Conservation (phyloP, 306 rosid genomes). For the Trifolium dubium region DNA sequence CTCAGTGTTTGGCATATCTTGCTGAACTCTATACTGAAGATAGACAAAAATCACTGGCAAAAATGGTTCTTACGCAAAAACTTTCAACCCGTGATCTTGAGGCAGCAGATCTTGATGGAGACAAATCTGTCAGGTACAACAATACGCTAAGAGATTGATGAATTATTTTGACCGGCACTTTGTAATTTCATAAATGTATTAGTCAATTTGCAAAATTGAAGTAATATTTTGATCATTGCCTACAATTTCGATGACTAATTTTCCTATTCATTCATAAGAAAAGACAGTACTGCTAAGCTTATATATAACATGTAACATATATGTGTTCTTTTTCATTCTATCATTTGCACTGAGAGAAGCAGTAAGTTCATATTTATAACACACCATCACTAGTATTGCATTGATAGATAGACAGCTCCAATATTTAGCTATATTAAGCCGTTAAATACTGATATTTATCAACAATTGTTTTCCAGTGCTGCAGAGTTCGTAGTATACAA, state of each 20-base stretch:
- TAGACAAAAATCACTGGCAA: slow-evolving; percentile 63
- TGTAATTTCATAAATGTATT: neutral
- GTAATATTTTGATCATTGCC: neutral
- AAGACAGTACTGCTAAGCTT: neutral
- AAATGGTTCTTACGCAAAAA: slow-evolving; percentile 61
- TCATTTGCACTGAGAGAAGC: neutral
- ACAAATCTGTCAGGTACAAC: slow-evolving; percentile 67
- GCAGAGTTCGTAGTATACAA: slow-evolving; percentile 76
- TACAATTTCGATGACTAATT: neutral
- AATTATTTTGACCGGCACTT: neutral
- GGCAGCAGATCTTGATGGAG: slow-evolving; percentile 86
- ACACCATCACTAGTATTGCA: neutral
- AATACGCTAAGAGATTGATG: neutral
- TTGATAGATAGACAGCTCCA: neutral
- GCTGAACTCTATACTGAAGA: slow-evolving; percentile 70
- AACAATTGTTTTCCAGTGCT: slow-evolving; percentile 46
- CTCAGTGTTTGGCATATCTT: slow-evolving; percentile 73
- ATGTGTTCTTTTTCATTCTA: neutral
- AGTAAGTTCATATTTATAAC: neutral
- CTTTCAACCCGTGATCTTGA: slow-evolving; percentile 69
- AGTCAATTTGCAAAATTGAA: neutral
- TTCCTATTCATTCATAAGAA: neutral
- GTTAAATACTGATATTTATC: slow-evolving; percentile 3
- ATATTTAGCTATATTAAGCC: neutral
- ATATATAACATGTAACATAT: neutral